These are phyloP conservation scores for Sorghum bicolor DNA, from an alignment of 176 grass and related monocot species.

Conservation along the genomic window DNA sequence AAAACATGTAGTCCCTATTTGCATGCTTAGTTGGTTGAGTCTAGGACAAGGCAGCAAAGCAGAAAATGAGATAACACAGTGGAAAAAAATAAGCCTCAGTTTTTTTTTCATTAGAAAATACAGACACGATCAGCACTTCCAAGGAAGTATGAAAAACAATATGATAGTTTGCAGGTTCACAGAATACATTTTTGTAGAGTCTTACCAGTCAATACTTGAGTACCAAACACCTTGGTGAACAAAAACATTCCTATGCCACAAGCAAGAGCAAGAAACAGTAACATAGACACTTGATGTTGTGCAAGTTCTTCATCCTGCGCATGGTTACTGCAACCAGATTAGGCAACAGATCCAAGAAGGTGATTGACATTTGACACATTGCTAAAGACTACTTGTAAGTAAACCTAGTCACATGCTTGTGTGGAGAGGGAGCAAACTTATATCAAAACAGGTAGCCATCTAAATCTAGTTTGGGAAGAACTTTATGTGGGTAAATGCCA, in stretches of 20 bases:
- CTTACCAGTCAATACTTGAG: slow-evolving; percentile 49
- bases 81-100: background rate
- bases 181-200: background rate
- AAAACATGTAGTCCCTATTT: background rate
- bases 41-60: background rate
- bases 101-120: background rate
- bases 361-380: background rate
- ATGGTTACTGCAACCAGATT: slow-evolving; percentile 25
- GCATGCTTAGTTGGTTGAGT: background rate
- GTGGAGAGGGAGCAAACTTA: background rate
- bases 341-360: background rate
- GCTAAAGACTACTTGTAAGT: background rate
- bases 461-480: background rate
- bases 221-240: slow-evolving; percentile 76
- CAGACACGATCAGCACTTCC: background rate
- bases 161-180: background rate
- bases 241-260: slow-evolving; percentile 84
- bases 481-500: background rate
- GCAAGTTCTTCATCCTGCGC: slow-evolving; percentile 71
- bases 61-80: background rate
- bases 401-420: background rate
- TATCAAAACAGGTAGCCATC: background rate
- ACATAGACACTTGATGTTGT: slow-evolving; percentile 88
- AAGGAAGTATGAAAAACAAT: slow-evolving; percentile 8
- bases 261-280: slow-evolving; percentile 79